Conservation (phyloP, 2,329 filamentous ascomycete species). For the Exophiala mesophila region DNA sequence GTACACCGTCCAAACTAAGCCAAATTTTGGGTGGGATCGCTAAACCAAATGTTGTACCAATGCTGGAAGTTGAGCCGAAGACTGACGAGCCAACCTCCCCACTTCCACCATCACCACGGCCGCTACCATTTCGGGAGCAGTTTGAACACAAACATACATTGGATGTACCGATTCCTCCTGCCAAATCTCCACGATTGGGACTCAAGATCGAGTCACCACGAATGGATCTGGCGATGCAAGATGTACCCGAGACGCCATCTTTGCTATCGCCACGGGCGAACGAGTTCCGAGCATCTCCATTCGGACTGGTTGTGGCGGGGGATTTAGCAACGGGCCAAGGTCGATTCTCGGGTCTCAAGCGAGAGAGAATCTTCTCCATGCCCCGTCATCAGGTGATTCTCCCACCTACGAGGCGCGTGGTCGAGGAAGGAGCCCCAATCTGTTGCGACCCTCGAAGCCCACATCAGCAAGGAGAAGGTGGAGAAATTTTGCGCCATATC, state of each 20-base stretch:
- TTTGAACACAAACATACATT: constrained; percentile 13
- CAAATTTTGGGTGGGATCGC: constrained; percentile 12
- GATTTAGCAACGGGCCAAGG: constrained; percentile 28
- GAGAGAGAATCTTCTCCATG: constrained; percentile 4
- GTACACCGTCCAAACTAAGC: constrained; percentile 14
- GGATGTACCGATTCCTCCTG: constrained; percentile 18
- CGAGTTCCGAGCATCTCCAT: constrained; percentile 38
- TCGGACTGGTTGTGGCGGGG: constrained; percentile 33
- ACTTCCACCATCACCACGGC: constrained; percentile 15
- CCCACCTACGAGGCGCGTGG: background rate
- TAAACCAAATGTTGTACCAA: background rate
- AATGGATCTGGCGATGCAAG: constrained; percentile 37
- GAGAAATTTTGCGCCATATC: constrained; percentile 26
- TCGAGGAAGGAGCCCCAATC: constrained; percentile 8
- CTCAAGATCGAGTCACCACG: constrained; percentile 27
- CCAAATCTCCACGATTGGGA: constrained; percentile 26
- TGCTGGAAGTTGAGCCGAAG: background rate
- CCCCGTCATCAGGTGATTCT: constrained; percentile 9
- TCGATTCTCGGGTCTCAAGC: background rate
- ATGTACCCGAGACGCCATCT: constrained; percentile 34
- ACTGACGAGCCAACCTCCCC: background rate
- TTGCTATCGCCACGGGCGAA: constrained; percentile 43
- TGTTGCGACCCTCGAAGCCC: constrained; percentile 26
- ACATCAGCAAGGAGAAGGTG: constrained; percentile 23
- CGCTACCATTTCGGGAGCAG: constrained; percentile 26